A percentile compares a stretch with the other conserved stretches of the same genome.
These are phyloP conservation scores for Pittosporum tobira DNA, from an alignment of 129 eudicot genomes.

Conservation along the genomic window DNA sequence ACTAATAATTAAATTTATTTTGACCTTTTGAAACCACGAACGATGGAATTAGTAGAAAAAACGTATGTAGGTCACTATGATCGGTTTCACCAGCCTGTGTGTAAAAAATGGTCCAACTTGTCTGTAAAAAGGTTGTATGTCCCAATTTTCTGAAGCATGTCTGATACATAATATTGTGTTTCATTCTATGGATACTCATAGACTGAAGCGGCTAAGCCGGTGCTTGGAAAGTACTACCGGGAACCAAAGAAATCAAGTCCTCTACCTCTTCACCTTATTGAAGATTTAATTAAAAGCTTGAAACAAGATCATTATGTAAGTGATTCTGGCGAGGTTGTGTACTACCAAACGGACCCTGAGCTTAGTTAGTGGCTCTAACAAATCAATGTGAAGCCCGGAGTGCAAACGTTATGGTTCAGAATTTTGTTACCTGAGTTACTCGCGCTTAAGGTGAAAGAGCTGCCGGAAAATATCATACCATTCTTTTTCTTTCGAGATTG, in stretches of 20 bases:
- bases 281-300: slow-evolving; percentile 33
- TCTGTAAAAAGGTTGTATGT: too few species aligned
- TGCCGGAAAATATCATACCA: not conserved
- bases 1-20: too few species aligned
- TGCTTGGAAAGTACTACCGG: slow-evolving; percentile 52
- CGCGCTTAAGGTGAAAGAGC: not conserved
- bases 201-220: slow-evolving; percentile 62
- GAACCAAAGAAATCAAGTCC: slow-evolving; percentile 51
- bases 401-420: not conserved
- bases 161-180: not conserved
- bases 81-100: too few species aligned
- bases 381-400: slow-evolving; percentile 1
- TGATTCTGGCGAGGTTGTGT: slow-evolving; percentile 48
- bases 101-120: too few species aligned
- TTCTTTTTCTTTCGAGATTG: not conserved
- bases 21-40: too few species aligned
- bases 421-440: not conserved
- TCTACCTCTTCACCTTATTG: slow-evolving; percentile 43
- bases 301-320: slow-evolving; percentile 52
- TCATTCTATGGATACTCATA: not conserved
- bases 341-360: slow-evolving; percentile 46
- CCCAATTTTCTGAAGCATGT: not conserved
- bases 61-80: too few species aligned
- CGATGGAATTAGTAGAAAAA: too few species aligned
- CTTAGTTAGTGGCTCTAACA: slow-evolving; percentile 21